Evolutionary conservation across 495 filamentous ascomycete genomes (phyloP).

Genomic region (Hyaloscypha finlandica): DNA sequence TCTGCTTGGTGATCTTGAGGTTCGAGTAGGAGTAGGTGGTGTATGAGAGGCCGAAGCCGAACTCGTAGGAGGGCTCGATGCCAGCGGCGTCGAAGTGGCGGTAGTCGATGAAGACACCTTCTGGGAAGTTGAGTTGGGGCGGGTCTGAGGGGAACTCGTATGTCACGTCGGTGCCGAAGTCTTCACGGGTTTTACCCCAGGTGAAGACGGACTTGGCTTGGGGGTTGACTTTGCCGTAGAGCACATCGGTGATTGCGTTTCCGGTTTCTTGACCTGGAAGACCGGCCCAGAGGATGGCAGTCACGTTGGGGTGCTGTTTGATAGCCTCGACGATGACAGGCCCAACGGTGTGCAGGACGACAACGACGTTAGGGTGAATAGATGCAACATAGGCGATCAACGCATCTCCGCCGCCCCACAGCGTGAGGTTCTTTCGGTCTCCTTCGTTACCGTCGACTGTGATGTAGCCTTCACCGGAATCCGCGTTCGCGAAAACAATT

Average conservation of each 20-base stretch:
- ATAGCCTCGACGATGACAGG: slow-evolving; percentile 77
- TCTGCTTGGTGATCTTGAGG: slow-evolving; percentile 59
- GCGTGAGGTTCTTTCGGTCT: slow-evolving; percentile 90
- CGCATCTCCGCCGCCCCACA: slow-evolving; percentile 80
- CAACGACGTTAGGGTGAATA: slow-evolving; percentile 85
- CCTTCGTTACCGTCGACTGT: slow-evolving; percentile 81
- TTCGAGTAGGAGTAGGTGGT: slow-evolving; percentile 83
- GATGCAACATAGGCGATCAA: slow-evolving; percentile 77
- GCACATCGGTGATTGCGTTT: slow-evolving; percentile 85
- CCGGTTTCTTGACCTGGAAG: slow-evolving; percentile 91
- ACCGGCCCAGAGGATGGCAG: slow-evolving; percentile 92
- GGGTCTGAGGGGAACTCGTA: slow-evolving; percentile 74
- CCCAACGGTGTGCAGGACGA: slow-evolving; percentile 85
- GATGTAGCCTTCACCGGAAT: slow-evolving; percentile 87
- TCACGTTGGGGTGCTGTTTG: slow-evolving; percentile 86
- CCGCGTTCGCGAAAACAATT: slow-evolving; percentile 87
- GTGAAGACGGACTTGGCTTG: slow-evolving; percentile 87
- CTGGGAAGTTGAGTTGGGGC: slow-evolving; percentile 80
- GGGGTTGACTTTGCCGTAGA: slow-evolving; percentile 89
- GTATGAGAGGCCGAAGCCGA: slow-evolving; percentile 89
- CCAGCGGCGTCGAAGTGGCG: slow-evolving; percentile 79
- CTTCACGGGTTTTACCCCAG: slow-evolving; percentile 69
- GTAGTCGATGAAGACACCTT: slow-evolving; percentile 95
- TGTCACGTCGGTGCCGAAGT: slow-evolving; percentile 76
- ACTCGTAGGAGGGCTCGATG: slow-evolving; percentile 81